Evolutionary conservation across 495 filamentous ascomycete species (phyloP), one percentile per base, ranked within the genome.

Genomic region (Penicillium salamii): DNA sequence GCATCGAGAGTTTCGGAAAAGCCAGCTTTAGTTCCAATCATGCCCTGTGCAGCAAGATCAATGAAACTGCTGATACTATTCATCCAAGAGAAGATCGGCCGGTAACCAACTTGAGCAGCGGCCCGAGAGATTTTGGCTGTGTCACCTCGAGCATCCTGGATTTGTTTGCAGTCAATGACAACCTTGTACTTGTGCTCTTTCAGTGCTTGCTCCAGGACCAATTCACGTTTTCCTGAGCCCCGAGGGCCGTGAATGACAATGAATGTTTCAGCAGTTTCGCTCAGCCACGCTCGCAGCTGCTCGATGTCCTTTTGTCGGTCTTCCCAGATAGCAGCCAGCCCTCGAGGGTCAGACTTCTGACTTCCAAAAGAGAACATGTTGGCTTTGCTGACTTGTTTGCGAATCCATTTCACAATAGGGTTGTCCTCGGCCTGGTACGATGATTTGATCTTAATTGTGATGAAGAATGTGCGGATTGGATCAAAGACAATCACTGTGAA

Each of bases 1-100:
- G 85, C 84, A 63, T 98, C 93, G 15, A 97, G 67, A 0, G 91
- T 97, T 63, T 98, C 93, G 0, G 88, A 93, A 65, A 98, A 96
- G 1, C 93, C 93, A 12, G 95, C 86, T 59, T 96, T 96, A 37
- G 91, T 87, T 11, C 93, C 93, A 31, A 95, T 95, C 29, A 92
- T 91, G 50, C 93, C 88, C 57, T 97, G 91, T 13, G 91, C 87
- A 14, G 91, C 93, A 34, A 98, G 80, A 55, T 98, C 93, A 52
- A 96, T 76, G 53, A 96, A 77, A 63, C 89, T 95, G 65, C 87
- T 95, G 48, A 97, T 79, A 53, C 84, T 96, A 65, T 98, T 98
- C 74, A 93, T 85, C 88, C 90, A 98, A 0, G 88, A 92, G 66
- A 98, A 98, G 6, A 98, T 80, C 0, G 93, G 93, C 1, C 90